A percentile compares a stretch with the other conserved stretches of the same genome.
phyloP scores from a whole-genome alignment of 805 yeast species.

The Kodamaea jinghongensis region DNA sequence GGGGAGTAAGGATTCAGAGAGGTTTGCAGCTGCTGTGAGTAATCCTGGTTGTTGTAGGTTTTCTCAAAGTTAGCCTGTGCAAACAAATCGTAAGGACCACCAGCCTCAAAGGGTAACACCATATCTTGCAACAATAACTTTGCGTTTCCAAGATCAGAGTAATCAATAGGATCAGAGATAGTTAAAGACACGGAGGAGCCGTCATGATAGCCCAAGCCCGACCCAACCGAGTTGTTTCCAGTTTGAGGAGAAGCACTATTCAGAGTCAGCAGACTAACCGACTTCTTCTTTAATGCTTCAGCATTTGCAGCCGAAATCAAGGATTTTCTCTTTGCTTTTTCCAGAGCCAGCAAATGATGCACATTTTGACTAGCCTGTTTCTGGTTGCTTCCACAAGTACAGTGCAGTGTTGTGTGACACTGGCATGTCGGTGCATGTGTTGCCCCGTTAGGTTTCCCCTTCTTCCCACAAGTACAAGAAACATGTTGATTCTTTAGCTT shows the following conservation, averaged over 20 bases:
- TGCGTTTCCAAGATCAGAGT: no score
- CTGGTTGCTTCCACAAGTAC: constrained; percentile 30
- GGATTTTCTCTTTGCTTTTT: constrained; percentile 17
- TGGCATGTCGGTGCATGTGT: constrained; percentile 35
- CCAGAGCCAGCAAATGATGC: constrained; percentile 14
- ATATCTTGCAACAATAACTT: not conserved
- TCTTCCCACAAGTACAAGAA: constrained; percentile 67
- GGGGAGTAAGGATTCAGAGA: no score
- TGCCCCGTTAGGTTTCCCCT: constrained; percentile 38
- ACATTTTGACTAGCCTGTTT: constrained; percentile 5
- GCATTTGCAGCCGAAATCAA: constrained; percentile 15
- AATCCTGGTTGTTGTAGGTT: no score
- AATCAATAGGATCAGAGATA: no score
- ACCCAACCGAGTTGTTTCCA: no score
- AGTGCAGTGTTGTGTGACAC: constrained; percentile 39
- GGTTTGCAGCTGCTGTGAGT: no score
- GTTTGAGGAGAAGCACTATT: not conserved
- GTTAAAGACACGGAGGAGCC: no score
- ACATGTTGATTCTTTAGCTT: constrained; percentile 65
- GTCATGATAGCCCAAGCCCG: no score
- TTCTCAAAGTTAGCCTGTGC: not conserved
- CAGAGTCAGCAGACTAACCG: constrained; percentile 1
- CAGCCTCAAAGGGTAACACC: constrained; percentile 2
- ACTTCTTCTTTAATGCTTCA: constrained; percentile 10
- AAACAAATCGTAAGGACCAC: constrained; percentile 4